phyloP scores from a whole-genome alignment of 192 early-diverging fungal genomes.

The Gamsiella multidivaricata region DNA sequence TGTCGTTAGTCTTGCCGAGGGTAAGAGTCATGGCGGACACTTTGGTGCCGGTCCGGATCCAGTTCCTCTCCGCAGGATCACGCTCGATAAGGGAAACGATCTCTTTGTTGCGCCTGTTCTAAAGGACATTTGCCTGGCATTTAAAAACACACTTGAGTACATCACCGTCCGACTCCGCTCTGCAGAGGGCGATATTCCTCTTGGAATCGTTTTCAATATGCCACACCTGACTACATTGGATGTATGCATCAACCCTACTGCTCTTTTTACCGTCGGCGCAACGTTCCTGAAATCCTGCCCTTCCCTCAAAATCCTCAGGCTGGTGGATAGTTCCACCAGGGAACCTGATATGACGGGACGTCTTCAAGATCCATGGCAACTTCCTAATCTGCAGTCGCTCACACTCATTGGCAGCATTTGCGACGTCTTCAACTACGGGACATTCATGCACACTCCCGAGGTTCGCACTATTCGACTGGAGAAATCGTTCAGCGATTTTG shows the following conservation, averaged over 20 bases:
- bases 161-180: neutral
- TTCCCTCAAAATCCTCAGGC: conserved; percentile 1
- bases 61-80: conserved; percentile 11
- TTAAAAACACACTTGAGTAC: conserved; percentile 13
- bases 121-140: conserved; percentile 17
- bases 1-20: neutral
- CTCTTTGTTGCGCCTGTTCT: conserved; percentile 13
- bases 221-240: conserved; percentile 13
- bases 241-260: neutral
- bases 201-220: conserved; percentile 1
- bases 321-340: neutral
- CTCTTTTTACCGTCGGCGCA: neutral
- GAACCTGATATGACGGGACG: neutral
- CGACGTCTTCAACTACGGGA: conserved; percentile 21
- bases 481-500: neutral
- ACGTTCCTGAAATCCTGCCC: conserved; percentile 21
- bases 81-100: neutral
- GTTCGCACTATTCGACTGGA: conserved; percentile 14
- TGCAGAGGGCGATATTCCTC: neutral
- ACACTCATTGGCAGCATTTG: conserved; percentile 12
- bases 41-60: conserved; percentile 16
- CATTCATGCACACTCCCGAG: neutral
- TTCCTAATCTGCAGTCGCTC: conserved; percentile 13
- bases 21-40: conserved; percentile 11
- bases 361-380: conserved; percentile 18